Base-by-base conservation (phyloP, 176 grass and related monocot genomes). In the Ensete glaucum region DNA sequence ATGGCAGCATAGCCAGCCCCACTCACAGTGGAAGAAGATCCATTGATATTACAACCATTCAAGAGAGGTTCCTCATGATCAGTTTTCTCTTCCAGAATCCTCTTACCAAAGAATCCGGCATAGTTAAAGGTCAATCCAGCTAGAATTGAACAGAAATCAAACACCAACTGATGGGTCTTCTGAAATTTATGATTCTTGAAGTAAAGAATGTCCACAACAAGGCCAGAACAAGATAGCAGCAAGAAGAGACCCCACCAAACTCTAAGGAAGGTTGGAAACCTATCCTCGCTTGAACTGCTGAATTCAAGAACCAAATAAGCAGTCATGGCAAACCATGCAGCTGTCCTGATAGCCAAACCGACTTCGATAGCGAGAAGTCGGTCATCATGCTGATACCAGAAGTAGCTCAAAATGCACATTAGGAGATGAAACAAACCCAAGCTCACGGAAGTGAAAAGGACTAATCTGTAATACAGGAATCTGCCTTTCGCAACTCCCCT, bases 181-280 rank as follows among this genome's bases (percentile, higher is more conserved):
- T 2, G 57, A 23, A 76, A 8, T 76, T 9, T 17, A 21, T 64
- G 29, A n/a, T 76, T 50, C 34, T n/a, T 34, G 16, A 20, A 0
- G 19, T 63, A 50, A 50, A 76, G 3, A 14, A 51, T 12, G 9
- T 64, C 57, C 9, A 76, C 2, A 24, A 52, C 10, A 23, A 76
- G 74, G 58, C 57, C 11, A n/a, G 58, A 64, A 23, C 74, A 64
- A 6, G 74, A 63, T 20, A 76, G 8, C n/a, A 76, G 9, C 9
- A 76, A 63, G 74, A 76, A 76, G n/a, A 76, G 9, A 52, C 16
- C 17, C 58, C 74, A 76, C 74, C 74, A 76, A 24, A 76, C 51
- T 43, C 56, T 51, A 23, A 76, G 73, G 56, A 62, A 62, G 8
- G 26, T 48, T 2, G 73, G 56, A 62, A 62, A 76, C 26, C 9